Evolutionary conservation across 495 filamentous ascomycete species (phyloP), one percentile per base, ranked within the genome.

Genomic region (Filosporella fistucella): DNA sequence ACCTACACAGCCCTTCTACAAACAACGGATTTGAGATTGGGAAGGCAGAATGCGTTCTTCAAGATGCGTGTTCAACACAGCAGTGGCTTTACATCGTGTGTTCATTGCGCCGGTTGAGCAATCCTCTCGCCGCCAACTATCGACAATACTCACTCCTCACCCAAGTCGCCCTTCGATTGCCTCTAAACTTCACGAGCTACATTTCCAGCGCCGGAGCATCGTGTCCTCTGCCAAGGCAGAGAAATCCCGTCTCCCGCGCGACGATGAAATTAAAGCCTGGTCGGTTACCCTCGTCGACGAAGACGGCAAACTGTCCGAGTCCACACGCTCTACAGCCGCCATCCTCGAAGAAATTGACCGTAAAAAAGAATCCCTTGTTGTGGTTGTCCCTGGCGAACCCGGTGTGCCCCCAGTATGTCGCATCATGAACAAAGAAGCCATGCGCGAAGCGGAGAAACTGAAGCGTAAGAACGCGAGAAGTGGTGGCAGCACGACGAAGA

Each of bases 351-450:
- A 55, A 0, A 63, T 88, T 29, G 62, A 84, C 49, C 69, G 63
- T 18, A 48, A 60, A 8, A 64, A 67, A 0, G 59, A 84, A 48
- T 76, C 70, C 33, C 70, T 93, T 8, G 52, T 85, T 1, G 73
- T 82, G 60, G 71, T 91, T 1, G 63, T 71, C 1, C 57, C 68
- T 1, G 49, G 42, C 18, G 60, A 57, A 0, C 55, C 58, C 5
- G 44, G 35, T 16, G 51, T 57, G 2, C 54, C 48, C 4, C 77
- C 88, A 0, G 71, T 89, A 30, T 91, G 86, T 73, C 84, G 79
- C 51, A 68, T 91, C 42, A 45, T 83, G 44, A 71, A 80, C 56
- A 76, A 76, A 47, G 47, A 42, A 60, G 60, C 33, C 55, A 40
- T 30, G 57, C 57, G 54, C 0, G 21, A 41, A 16, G 53, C 42